Conservation (phyloP, 495 filamentous ascomycete species). For the Podospora pseudopauciseta region DNA sequence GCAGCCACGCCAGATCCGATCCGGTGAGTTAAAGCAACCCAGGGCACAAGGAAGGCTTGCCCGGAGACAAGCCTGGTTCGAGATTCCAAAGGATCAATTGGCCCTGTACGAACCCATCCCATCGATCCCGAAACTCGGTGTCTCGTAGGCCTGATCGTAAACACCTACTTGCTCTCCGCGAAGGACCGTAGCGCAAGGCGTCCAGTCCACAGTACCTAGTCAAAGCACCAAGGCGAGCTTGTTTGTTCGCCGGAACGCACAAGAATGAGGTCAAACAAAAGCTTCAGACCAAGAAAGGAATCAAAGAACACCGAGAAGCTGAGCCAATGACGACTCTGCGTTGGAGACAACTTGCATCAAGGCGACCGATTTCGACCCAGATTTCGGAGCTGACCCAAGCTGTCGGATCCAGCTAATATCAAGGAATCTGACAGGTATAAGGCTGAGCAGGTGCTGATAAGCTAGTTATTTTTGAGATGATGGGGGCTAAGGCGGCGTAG, state of each 20-base stretch:
- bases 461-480: neutral
- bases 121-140: neutral
- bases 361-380: neutral
- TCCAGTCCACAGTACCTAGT: neutral
- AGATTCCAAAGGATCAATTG: neutral
- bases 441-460: neutral
- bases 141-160: neutral
- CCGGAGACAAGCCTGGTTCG: neutral
- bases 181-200: neutral
- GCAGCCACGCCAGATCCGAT: neutral
- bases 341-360: neutral
- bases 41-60: neutral
- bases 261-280: neutral
- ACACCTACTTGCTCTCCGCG: neutral
- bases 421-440: neutral
- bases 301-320: neutral
- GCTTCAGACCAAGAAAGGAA: no score
- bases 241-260: neutral
- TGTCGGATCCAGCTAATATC: no score
- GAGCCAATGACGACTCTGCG: neutral
- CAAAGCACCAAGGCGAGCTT: neutral
- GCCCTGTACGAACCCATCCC: neutral
- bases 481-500: neutral
- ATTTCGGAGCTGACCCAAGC: neutral
- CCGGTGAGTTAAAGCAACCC: neutral